Conservation (phyloP, 768 basidiomycete species). For the Coprinopsis marcescibilis region DNA sequence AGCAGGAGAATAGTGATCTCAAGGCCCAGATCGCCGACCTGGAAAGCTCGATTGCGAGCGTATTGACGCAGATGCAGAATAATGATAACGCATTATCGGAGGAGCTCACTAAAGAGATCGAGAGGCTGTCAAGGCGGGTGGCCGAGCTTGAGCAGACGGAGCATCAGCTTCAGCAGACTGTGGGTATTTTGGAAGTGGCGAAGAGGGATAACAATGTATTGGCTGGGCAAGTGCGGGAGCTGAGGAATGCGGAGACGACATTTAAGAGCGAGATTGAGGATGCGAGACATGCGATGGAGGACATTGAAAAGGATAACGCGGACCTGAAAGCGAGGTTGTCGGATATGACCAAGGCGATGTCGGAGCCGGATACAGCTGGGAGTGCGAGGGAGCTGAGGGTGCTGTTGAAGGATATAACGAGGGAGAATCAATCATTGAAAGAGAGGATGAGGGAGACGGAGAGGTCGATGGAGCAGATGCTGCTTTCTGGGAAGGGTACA, state of each 20-base stretch:
- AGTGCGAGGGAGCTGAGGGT: constrained; percentile 31
- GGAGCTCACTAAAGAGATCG: constrained; percentile 24
- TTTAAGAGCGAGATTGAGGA: constrained; percentile 20
- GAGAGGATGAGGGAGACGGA: constrained; percentile 29
- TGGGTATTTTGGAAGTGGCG: constrained; percentile 22
- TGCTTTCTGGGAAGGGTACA: constrained; percentile 27
- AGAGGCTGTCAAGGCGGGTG: constrained; percentile 19
- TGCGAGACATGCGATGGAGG: constrained; percentile 17
- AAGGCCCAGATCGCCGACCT: constrained; percentile 24
- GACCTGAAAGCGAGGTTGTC: constrained; percentile 23
- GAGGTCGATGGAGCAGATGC: constrained; percentile 28
- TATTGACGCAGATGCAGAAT: constrained; percentile 20
- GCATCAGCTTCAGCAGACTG: constrained; percentile 23
- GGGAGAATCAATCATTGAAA: constrained; percentile 36
- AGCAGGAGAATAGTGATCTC: constrained; percentile 21
- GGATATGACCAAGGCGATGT: constrained; percentile 23
- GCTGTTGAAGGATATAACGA: constrained; percentile 32
- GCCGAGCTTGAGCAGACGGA: constrained; percentile 26
- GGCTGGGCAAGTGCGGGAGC: constrained; percentile 17
- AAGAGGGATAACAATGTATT: constrained; percentile 20
- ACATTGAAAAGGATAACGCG: constrained; percentile 24
- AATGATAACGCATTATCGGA: constrained; percentile 18
- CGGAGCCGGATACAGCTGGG: constrained; percentile 14
- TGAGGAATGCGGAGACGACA: constrained; percentile 17
- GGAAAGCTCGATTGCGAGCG: constrained; percentile 24